These are phyloP conservation scores for Stramenopiles sp. DNA, from an alignment of 352 stramenopile species.

Conservation along the genomic window DNA sequence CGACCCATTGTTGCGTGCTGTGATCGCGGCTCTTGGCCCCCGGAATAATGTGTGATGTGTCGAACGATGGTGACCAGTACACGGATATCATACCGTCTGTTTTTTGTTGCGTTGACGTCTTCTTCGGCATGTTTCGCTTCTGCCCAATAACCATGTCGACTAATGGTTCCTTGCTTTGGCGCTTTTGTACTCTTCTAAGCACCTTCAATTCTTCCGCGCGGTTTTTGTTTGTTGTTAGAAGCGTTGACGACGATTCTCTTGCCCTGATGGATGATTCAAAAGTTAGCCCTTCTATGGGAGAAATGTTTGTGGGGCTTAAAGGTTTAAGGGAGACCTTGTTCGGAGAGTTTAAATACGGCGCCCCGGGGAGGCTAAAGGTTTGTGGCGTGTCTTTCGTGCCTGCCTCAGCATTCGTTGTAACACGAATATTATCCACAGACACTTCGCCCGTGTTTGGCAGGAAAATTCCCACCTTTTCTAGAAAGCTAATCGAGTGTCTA, in stretches of 20 bases:
- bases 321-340: neutral
- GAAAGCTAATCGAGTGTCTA: neutral
- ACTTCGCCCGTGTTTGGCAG: neutral
- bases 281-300: neutral
- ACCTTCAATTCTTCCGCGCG: neutral
- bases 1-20: neutral
- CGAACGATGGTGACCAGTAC: neutral
- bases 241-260: neutral
- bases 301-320: neutral
- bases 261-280: neutral
- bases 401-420: neutral
- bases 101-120: neutral
- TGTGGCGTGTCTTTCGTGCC: neutral
- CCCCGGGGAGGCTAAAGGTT: neutral
- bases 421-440: neutral
- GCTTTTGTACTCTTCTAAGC: neutral
- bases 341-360: neutral
- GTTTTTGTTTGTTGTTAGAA: neutral
- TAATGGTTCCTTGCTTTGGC: neutral
- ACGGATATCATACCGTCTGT: neutral
- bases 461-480: neutral
- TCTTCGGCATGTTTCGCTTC: neutral
- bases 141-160: neutral
- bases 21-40: neutral
- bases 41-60: neutral